Evolutionary conservation across 768 basidiomycete genomes (phyloP), one percentile per base, ranked within the genome.

Genomic region (Calocybe indica): DNA sequence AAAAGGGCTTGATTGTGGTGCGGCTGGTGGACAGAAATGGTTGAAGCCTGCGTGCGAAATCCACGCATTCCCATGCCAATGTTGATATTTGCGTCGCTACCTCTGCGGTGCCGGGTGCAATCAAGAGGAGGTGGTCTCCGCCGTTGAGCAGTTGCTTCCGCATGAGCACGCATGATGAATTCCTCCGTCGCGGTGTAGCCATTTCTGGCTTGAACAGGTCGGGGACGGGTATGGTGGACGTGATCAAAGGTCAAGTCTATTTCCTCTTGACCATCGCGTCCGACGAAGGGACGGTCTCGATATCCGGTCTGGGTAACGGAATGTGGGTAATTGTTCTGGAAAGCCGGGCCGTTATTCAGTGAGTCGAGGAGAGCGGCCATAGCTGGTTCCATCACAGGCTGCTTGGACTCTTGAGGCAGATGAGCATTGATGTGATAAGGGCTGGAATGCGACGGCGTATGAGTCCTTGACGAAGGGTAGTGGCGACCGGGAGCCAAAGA

Each of bases 141-240:
- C 3, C 67, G 45, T 37, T 39, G 33, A 41, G 6, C 22, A 15
- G 31, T 39, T 36, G 30, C 46, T 49, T 74, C 67, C 3, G 70
- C 61, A 62, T 73, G 68, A 62, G 82, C 51, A 63, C 80, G 82
- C 58, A 88, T 74, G 43, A 87, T 79, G 51, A 78, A 75, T 61
- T 83, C 79, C 58, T 88, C 85, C 0, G 84, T 70, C 1, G 82
- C 70, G 0, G 85, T 88, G 52, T 80, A 88, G 1, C 85, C 85
- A 1, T 76, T 70, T 30, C 65, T 63, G 5, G 73, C 67, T 36
- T 71, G 71, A 35, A 33, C 49, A 43, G 33, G 42, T 32, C 42
- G 9, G 4, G 42, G 42, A 15, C 42, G 31, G 29, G 31, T 34
- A 43, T 43, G 28, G 1, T 22, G 22, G 22, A 22, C 22, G 22